phyloP scores from a whole-genome alignment of 2,329 filamentous ascomycete species.

The Clonostachys rosea region DNA sequence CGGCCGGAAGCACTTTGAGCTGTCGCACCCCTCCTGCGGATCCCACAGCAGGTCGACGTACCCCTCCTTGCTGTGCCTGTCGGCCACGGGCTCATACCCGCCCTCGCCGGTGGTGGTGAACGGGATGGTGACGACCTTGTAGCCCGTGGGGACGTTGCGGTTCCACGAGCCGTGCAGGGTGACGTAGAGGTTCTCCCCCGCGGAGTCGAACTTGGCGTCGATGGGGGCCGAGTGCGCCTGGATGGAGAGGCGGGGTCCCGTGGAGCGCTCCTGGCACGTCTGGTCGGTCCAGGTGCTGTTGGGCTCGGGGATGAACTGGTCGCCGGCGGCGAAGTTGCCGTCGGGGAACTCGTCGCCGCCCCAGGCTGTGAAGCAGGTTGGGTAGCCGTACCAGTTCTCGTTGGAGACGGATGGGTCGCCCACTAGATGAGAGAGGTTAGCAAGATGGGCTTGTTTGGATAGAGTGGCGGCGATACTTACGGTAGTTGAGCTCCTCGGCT shows the following conservation, averaged over 20 bases:
- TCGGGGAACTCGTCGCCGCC: slow-evolving; percentile 22
- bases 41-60: slow-evolving; percentile 24
- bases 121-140: slow-evolving; percentile 28
- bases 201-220: slow-evolving; percentile 53
- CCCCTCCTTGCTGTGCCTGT: slow-evolving; percentile 16
- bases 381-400: slow-evolving; percentile 49
- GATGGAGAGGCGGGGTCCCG: slow-evolving; percentile 44
- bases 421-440: slow-evolving; percentile 7
- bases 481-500: slow-evolving; percentile 61
- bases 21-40: slow-evolving; percentile 18
- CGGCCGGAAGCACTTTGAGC: slow-evolving; percentile 13
- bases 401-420: slow-evolving; percentile 18
- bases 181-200: slow-evolving; percentile 47
- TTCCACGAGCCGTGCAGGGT: slow-evolving; percentile 59
- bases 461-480: slow-evolving; percentile 17
- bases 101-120: slow-evolving; percentile 17
- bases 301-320: slow-evolving; percentile 28
- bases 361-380: slow-evolving; percentile 55
- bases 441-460: background rate
- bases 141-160: slow-evolving; percentile 25
- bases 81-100: slow-evolving; percentile 21
- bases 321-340: slow-evolving; percentile 20
- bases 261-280: slow-evolving; percentile 21
- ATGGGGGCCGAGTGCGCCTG: slow-evolving; percentile 56
- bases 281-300: slow-evolving; percentile 27